phyloP scores from a whole-genome alignment of 179 eudicot species.

The Amaranthus tricolor region DNA sequence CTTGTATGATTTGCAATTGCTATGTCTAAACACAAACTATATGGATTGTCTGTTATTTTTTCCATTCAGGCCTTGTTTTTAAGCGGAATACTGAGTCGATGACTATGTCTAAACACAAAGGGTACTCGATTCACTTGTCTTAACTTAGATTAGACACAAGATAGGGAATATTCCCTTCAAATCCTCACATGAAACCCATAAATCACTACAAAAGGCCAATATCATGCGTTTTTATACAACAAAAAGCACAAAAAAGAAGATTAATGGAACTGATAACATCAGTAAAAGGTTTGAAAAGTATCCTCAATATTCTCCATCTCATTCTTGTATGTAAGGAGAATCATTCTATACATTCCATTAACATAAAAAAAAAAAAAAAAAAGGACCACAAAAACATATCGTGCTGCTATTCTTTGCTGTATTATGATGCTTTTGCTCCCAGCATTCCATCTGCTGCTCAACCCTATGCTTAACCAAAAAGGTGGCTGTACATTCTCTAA shows the following conservation, averaged over 20 bases:
- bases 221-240: neutral
- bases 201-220: slow-evolving; percentile 4
- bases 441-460: slow-evolving; percentile 3
- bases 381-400: neutral
- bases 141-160: neutral
- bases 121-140: no score
- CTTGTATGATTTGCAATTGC: no score
- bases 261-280: slow-evolving; percentile 4
- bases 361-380: slow-evolving; percentile 2
- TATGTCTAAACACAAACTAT: no score
- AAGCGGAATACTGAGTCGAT: no score
- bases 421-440: slow-evolving; percentile 8
- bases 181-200: slow-evolving; percentile 24
- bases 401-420: slow-evolving; percentile 31
- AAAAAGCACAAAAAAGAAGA: slow-evolving; percentile 4
- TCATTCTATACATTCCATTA: slow-evolving; percentile 14
- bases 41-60: no score
- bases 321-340: slow-evolving; percentile 16
- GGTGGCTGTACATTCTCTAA: slow-evolving; percentile 3
- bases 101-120: no score
- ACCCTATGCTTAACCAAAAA: slow-evolving; percentile 12
- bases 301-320: slow-evolving; percentile 7
- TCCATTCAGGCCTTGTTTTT: no score
- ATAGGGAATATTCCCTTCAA: neutral
- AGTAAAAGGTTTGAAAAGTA: neutral